phyloP scores from a whole-genome alignment of 2,329 filamentous ascomycete species.

The Thielaviopsis punctulata region DNA sequence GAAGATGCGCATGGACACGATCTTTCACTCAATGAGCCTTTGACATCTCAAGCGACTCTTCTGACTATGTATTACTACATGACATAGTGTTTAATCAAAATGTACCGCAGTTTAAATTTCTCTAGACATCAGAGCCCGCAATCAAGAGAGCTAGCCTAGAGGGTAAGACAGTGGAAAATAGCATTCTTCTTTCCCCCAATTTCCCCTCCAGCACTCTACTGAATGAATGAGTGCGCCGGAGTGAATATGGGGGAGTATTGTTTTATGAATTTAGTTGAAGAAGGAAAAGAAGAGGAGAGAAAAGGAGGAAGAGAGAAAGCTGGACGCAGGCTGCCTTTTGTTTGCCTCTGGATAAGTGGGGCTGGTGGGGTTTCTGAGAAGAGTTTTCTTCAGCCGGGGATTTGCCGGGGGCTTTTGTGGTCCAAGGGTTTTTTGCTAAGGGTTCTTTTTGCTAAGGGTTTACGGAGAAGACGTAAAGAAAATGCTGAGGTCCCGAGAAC shows the following conservation, averaged over 20 bases:
- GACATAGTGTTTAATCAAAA: background rate
- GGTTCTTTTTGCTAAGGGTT: no score
- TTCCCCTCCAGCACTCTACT: conserved; percentile 50
- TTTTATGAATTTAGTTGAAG: conserved; percentile 13
- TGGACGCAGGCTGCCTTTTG: conserved; percentile 2
- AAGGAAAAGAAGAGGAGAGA: conserved; percentile 21
- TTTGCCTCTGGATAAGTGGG: background rate
- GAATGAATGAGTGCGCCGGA: conserved; percentile 35
- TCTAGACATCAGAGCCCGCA: conserved; percentile 15
- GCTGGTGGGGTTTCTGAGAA: background rate
- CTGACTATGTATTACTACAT: background rate
- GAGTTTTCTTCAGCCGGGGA: background rate
- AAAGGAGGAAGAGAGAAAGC: conserved; percentile 11
- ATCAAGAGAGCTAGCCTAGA: conserved; percentile 23
- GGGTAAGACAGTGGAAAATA: conserved; percentile 26
- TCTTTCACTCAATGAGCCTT: conserved; percentile 12
- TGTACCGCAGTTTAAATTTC: conserved; percentile 22
- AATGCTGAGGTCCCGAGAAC: background rate
- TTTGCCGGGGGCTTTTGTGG: background rate
- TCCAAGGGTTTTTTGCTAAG: no score
- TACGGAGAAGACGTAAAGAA: background rate
- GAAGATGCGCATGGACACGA: conserved; percentile 20
- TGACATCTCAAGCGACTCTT: background rate
- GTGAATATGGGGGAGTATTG: conserved; percentile 49
- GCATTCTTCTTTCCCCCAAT: conserved; percentile 44